Evolutionary conservation across 2,329 filamentous ascomycete species (phyloP).

Genomic region (Aspergillus sp.): DNA sequence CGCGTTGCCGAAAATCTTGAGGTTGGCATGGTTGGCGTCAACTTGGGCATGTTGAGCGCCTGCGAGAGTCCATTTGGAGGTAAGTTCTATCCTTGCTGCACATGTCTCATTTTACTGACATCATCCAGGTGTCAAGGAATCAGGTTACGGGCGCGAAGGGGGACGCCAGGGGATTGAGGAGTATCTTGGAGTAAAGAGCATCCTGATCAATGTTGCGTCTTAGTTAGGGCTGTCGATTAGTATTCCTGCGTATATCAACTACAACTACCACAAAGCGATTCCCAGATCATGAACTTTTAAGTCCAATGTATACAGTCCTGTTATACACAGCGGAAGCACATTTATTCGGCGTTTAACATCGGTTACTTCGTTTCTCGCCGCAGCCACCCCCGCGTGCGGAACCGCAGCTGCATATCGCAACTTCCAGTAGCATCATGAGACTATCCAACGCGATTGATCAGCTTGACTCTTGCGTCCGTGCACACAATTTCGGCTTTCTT

Average conservation of each 20-base stretch:
- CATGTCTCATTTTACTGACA: too few species aligned
- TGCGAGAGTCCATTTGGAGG: slow-evolving; percentile 25
- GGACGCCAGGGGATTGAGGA: slow-evolving; percentile 49
- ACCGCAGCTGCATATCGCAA: too few species aligned
- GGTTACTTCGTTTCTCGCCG: too few species aligned
- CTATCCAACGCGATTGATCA: too few species aligned
- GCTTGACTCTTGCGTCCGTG: too few species aligned
- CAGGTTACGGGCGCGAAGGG: slow-evolving; percentile 54
- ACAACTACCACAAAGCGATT: background rate
- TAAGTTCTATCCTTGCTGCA: background rate
- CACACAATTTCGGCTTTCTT: too few species aligned
- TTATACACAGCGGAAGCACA: too few species aligned
- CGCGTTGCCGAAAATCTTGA: slow-evolving; percentile 16
- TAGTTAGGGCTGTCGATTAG: background rate
- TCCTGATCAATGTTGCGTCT: slow-evolving; percentile 8
- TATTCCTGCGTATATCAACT: background rate
- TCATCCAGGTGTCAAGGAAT: slow-evolving; percentile 5
- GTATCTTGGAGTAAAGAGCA: slow-evolving; percentile 16
- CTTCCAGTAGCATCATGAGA: too few species aligned
- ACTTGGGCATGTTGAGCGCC: slow-evolving; percentile 26
- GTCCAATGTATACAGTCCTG: too few species aligned
- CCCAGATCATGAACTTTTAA: too few species aligned
- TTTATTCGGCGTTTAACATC: too few species aligned
- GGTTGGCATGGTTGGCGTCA: slow-evolving; percentile 26
- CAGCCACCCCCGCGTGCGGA: too few species aligned